Conservation (phyloP, 176 grass and related monocot genomes). For the Oryza brachyantha region DNA sequence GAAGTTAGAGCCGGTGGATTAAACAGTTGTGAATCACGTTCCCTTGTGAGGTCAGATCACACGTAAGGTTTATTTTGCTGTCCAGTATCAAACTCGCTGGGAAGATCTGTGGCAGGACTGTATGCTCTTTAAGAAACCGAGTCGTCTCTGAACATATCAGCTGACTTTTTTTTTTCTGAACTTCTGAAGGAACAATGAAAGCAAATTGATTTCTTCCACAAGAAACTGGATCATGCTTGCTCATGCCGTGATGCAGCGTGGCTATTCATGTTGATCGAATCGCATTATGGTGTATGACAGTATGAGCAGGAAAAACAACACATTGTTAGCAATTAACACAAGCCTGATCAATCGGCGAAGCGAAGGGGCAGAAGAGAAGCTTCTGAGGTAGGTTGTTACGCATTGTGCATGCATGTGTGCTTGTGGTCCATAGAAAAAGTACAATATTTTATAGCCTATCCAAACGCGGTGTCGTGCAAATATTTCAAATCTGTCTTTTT, state of each 20-base stretch:
- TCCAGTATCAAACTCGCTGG: not conserved
- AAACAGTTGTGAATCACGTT: not conserved
- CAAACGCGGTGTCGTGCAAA: not conserved
- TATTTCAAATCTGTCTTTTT: not conserved
- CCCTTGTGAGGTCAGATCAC: not conserved
- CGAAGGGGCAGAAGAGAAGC: not conserved
- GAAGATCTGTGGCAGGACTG: not conserved
- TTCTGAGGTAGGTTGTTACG: not conserved
- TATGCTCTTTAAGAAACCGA: not conserved
- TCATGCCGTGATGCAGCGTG: not conserved
- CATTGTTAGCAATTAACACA: conserved; percentile 42
- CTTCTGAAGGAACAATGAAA: conserved; percentile 1
- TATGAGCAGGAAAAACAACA: conserved; percentile 13
- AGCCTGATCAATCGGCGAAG: not conserved
- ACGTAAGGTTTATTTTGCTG: not conserved
- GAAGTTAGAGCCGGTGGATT: not conserved
- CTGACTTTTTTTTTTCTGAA: not conserved
- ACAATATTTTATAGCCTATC: not conserved
- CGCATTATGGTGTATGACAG: not conserved
- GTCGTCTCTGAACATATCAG: not conserved
- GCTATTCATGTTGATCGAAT: not conserved
- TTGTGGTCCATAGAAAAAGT: conserved; percentile 3
- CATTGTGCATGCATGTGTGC: not conserved
- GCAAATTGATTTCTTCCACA: conserved; percentile 12
- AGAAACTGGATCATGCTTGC: not conserved